phyloP scores from a whole-genome alignment of 495 filamentous ascomycete species.

The Neurospora sp. region DNA sequence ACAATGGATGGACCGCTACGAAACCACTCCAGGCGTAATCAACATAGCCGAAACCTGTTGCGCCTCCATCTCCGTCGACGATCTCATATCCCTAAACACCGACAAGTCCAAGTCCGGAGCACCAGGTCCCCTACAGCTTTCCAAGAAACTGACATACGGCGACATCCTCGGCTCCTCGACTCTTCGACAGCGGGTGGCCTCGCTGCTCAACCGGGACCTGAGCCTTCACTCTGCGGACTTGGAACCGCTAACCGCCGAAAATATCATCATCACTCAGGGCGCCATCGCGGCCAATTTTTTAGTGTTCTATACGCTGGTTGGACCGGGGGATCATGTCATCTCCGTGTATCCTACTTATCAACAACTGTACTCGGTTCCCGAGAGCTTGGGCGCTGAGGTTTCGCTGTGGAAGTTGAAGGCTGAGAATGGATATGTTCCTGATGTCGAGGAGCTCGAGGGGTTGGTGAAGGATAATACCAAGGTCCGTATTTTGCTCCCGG shows the following conservation, averaged over 20 bases:
- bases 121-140: constrained; percentile 29
- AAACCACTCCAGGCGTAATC: constrained; percentile 56
- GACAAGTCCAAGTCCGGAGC: constrained; percentile 6
- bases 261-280: constrained; percentile 68
- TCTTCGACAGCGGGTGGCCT: constrained; percentile 17
- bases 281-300: constrained; percentile 81
- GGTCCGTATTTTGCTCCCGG: constrained; percentile 9
- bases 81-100: constrained; percentile 55
- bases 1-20: constrained; percentile 89
- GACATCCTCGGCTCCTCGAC: constrained; percentile 20
- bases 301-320: constrained; percentile 61
- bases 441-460: constrained; percentile 53
- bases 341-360: constrained; percentile 88
- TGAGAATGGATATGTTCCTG: constrained; percentile 54
- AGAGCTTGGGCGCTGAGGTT: constrained; percentile 70
- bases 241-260: constrained; percentile 31
- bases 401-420: constrained; percentile 66
- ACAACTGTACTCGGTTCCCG: constrained; percentile 71
- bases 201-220: constrained; percentile 10
- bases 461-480: constrained; percentile 71
- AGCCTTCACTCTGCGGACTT: not conserved
- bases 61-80: constrained; percentile 66
- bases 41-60: constrained; percentile 86
- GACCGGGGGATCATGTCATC: constrained; percentile 77
- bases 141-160: constrained; percentile 29